phyloP scores from a whole-genome alignment of 768 basidiomycete genomes.

The Phaeotremella skinneri region DNA sequence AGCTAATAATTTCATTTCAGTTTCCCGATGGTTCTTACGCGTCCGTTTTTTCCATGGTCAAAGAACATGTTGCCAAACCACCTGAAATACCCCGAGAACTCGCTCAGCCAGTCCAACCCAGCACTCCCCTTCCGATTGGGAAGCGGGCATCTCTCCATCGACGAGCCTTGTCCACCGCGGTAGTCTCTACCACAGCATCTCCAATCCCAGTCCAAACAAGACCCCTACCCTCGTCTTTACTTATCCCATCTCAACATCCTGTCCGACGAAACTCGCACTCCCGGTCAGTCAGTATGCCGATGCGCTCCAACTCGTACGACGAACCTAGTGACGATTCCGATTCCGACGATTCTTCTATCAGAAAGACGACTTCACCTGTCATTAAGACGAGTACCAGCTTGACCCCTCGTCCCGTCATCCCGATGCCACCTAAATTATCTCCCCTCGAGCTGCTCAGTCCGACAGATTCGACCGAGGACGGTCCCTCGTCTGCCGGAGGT shows the following conservation, averaged over 20 bases:
- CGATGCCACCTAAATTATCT: slow-evolving; percentile 1
- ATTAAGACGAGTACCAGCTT: background rate
- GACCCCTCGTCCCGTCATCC: slow-evolving; percentile 8
- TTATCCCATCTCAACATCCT: background rate
- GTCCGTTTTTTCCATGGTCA: slow-evolving; percentile 25
- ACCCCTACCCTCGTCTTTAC: slow-evolving; percentile 2
- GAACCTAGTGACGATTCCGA: slow-evolving; percentile 13
- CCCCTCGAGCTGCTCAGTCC: slow-evolving; percentile 18
- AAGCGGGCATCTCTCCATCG: slow-evolving; percentile 30
- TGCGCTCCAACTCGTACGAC: slow-evolving; percentile 21
- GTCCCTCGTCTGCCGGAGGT: slow-evolving; percentile 1
- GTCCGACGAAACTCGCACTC: slow-evolving; percentile 17
- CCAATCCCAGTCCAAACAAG: background rate
- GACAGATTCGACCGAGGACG: slow-evolving; percentile 10
- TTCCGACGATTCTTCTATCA: slow-evolving; percentile 3
- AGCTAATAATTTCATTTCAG: slow-evolving; percentile 9
- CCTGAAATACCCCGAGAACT: background rate
- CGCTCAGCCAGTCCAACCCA: slow-evolving; percentile 1
- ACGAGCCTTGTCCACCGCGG: slow-evolving; percentile 25
- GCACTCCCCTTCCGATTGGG: slow-evolving; percentile 8
- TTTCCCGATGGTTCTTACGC: slow-evolving; percentile 46
- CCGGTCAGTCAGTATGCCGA: slow-evolving; percentile 38
- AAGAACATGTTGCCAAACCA: slow-evolving; percentile 18
- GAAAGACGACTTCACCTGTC: slow-evolving; percentile 11
- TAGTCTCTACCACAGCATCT: background rate